Base-by-base conservation (phyloP, 2,329 filamentous ascomycete genomes). In the Arthrobotrys megalospora region DNA sequence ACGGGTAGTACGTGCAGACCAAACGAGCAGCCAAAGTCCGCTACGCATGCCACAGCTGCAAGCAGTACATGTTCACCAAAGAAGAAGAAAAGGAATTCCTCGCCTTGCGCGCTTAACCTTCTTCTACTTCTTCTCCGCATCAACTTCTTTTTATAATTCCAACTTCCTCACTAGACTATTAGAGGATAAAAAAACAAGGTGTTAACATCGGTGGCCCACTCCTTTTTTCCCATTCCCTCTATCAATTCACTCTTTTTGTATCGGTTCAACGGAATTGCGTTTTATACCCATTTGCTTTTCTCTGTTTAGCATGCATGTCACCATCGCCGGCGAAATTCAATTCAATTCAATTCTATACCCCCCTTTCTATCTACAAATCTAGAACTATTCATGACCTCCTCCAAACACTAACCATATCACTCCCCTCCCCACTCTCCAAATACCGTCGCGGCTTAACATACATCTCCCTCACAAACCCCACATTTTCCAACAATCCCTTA, bases 391-490 rank as follows among this genome's bases (percentile, higher is more conserved):
- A 72, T 43, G 64, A 72, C 66, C 79, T 80, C 41, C 75, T 78
- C 81, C 82, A 85, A 48, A 84, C 81, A 79, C 83, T 83, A 41
- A 85, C 38, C 83, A 82, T 83, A 80, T 85, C 84, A 8, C 82
- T 83, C 6, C 83, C 84, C 67, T 80, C 80, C 8, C 83, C 83
- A 62, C 80, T 79, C 63, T 83, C 80, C 80, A 84, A 83, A 28
- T 84, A 83, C 45, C 82, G 80, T 47, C 79, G 80, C 1, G 84
- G 84, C 53, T 83, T 83, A 45, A 82, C 69, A 80, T 84, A 83
- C 38, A 83, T 36, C 34, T 81, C 76, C 66, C 83, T 81, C 38
- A 80, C 68, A 76, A 85, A 84, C 55, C 50, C 66, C 16, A 58
- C 65, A 16, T 11, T n/a, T 64, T 76, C 72, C 67, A 80, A 79